A percentile compares a stretch with the other conserved stretches of the same genome.
phyloP scores from a whole-genome alignment of 805 yeast species.

The Candida chauliodis region DNA sequence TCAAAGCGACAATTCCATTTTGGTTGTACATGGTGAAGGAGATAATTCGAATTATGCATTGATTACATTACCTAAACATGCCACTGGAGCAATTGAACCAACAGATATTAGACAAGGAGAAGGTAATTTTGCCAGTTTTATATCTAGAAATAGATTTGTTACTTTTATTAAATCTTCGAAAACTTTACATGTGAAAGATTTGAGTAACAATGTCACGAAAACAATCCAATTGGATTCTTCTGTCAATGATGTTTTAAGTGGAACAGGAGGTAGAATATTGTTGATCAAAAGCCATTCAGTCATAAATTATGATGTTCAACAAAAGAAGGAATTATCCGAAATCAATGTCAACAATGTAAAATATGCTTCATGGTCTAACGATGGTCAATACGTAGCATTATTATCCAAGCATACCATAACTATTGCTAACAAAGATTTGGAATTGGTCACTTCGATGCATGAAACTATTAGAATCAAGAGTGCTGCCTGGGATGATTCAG shows the following conservation, averaged over 20 bases:
- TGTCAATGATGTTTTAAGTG: slow-evolving; percentile 68
- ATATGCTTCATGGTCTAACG: slow-evolving; percentile 84
- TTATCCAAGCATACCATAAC: slow-evolving; percentile 90
- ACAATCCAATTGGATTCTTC: slow-evolving; percentile 65
- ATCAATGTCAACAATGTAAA: slow-evolving; percentile 74
- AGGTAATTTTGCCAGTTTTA: slow-evolving; percentile 83
- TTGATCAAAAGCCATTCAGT: slow-evolving; percentile 71
- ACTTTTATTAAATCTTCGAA: slow-evolving; percentile 64
- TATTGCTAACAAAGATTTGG: slow-evolving; percentile 75
- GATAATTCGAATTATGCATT: slow-evolving; percentile 69
- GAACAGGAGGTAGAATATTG: slow-evolving; percentile 81
- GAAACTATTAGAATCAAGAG: slow-evolving; percentile 96
- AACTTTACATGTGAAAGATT: slow-evolving; percentile 77
- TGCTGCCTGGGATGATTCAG: slow-evolving; percentile 96
- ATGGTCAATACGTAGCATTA: slow-evolving; percentile 83
- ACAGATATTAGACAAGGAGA: slow-evolving; percentile 73
- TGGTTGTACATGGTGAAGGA: slow-evolving; percentile 75
- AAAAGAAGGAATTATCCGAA: slow-evolving; percentile 72
- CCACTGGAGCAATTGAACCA: slow-evolving; percentile 92
- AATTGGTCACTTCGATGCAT: slow-evolving; percentile 77
- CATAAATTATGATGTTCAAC: slow-evolving; percentile 87
- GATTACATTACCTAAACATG: slow-evolving; percentile 76
- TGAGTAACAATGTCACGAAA: slow-evolving; percentile 79
- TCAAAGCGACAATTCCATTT: slow-evolving; percentile 84
- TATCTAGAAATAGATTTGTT: slow-evolving; percentile 92